Percentiles rank a stretch among this genome's conserved stretches.
Conservation (phyloP, 768 basidiomycete species). For the Cytidiella melzeri region DNA sequence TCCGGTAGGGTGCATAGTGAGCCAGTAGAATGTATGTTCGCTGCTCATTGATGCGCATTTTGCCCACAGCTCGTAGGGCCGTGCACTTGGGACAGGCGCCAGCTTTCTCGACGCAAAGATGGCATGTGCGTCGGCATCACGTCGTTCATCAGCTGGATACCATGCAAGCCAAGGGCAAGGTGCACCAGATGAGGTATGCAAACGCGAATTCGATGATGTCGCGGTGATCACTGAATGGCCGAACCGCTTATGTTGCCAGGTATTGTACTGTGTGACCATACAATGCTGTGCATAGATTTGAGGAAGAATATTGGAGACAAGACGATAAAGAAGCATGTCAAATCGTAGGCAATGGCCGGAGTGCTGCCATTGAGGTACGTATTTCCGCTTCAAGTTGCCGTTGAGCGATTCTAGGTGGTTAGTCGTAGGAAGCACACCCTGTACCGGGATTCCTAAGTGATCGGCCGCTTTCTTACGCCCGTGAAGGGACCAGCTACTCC, state of each 20-base stretch:
- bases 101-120: not conserved
- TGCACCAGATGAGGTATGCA: no score
- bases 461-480: slow-evolving; percentile 23
- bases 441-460: slow-evolving; percentile 16
- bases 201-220: no score
- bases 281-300: slow-evolving; percentile 14
- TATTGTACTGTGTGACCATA: not conserved
- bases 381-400: slow-evolving; percentile 26
- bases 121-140: slow-evolving; percentile 1
- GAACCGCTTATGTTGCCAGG: no score
- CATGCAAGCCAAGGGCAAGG: no score
- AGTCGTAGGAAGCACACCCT: slow-evolving; percentile 30
- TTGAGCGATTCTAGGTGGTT: slow-evolving; percentile 39
- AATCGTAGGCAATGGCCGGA: slow-evolving; percentile 26
- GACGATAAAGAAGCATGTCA: slow-evolving; percentile 21
- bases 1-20: slow-evolving; percentile 10
- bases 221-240: no score
- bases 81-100: not conserved
- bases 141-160: not conserved
- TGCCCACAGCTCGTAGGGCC: slow-evolving; percentile 8
- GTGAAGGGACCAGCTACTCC: slow-evolving; percentile 28
- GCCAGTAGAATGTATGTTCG: not conserved
- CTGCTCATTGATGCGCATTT: slow-evolving; percentile 3
- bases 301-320: slow-evolving; percentile 19
- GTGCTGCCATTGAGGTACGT: slow-evolving; percentile 23